Conservation (phyloP, 345 rosid species). For the Euphorbia lathyris region DNA sequence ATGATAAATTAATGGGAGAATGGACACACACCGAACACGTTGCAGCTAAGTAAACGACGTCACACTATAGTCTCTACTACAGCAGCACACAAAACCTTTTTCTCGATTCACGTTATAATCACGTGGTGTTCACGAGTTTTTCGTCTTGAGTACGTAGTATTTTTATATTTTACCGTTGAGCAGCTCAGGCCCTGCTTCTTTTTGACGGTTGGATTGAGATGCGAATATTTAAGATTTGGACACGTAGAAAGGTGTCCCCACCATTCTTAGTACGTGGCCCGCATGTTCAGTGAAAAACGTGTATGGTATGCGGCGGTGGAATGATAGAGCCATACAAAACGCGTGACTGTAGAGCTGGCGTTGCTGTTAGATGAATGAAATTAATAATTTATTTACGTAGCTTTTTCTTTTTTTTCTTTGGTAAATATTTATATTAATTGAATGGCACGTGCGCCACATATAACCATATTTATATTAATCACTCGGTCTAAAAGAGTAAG, state of each 20-base stretch:
- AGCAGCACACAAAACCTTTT: not conserved
- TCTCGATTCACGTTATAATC: conserved; percentile 23
- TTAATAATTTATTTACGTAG: not conserved
- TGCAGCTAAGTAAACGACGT: conserved; percentile 1
- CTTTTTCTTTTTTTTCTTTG: not conserved
- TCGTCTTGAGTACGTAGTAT: not conserved
- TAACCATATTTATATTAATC: not conserved
- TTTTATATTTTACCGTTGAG: no score
- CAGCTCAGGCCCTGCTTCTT: not conserved
- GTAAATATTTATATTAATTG: not conserved
- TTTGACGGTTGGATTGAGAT: not conserved
- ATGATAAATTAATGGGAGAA: not conserved
- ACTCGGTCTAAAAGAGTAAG: no score
- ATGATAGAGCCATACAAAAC: conserved; percentile 18
- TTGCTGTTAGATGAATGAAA: conserved; percentile 10
- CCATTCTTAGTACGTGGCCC: conserved; percentile 23
- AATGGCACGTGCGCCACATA: not conserved
- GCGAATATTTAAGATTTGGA: not conserved
- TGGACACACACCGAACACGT: conserved; percentile 22
- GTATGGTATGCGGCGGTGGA: not conserved
- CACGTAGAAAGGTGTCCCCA: conserved; percentile 13
- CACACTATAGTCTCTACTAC: no score
- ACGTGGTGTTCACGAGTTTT: conserved; percentile 35
- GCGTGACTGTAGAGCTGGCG: conserved; percentile 24
- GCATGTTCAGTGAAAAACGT: conserved; percentile 18